These are phyloP conservation scores for Yamadazyma scolyti DNA, from an alignment of 805 yeast species.

Conservation along the genomic window DNA sequence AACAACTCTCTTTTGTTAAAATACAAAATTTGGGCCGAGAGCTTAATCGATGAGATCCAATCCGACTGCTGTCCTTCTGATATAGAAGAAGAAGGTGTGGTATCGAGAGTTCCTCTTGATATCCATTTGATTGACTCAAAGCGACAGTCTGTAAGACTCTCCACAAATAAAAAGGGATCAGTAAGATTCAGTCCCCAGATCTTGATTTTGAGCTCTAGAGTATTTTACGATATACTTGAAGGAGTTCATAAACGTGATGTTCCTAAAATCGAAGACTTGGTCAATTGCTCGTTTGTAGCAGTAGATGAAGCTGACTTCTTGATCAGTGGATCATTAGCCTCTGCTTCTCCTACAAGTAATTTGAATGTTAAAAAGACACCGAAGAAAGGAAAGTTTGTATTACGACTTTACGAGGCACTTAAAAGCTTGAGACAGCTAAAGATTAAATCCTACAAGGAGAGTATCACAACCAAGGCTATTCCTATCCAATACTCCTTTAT, in stretches of 20 bases:
- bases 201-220: not conserved
- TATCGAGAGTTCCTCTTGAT: not conserved
- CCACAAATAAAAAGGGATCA: slow-evolving; percentile 1
- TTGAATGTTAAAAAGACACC: not conserved
- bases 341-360: not conserved
- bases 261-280: slow-evolving; percentile 5
- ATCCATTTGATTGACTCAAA: slow-evolving; percentile 1
- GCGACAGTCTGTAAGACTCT: not conserved
- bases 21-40: slow-evolving; percentile 11
- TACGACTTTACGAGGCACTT: not conserved
- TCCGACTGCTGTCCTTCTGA: slow-evolving; percentile 19
- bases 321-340: slow-evolving; percentile 9
- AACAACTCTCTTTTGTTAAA: slow-evolving; percentile 17
- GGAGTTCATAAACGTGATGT: not conserved
- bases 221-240: not conserved
- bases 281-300: slow-evolving; percentile 14
- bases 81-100: slow-evolving; percentile 5
- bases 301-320: slow-evolving; percentile 21
- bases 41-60: slow-evolving; percentile 16
- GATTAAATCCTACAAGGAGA: too few species aligned
- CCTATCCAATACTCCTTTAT: slow-evolving; percentile 23
- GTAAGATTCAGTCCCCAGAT: slow-evolving; percentile 1
- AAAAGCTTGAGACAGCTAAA: slow-evolving; percentile 1
- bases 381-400: not conserved
- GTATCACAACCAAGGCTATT: slow-evolving; percentile 11